A percentile compares a stretch with the other conserved stretches of the same genome.
These are phyloP conservation scores for Heterobasidion parviporum DNA, from an alignment of 1,284 basidiomycete genomes.

Conservation along the genomic window DNA sequence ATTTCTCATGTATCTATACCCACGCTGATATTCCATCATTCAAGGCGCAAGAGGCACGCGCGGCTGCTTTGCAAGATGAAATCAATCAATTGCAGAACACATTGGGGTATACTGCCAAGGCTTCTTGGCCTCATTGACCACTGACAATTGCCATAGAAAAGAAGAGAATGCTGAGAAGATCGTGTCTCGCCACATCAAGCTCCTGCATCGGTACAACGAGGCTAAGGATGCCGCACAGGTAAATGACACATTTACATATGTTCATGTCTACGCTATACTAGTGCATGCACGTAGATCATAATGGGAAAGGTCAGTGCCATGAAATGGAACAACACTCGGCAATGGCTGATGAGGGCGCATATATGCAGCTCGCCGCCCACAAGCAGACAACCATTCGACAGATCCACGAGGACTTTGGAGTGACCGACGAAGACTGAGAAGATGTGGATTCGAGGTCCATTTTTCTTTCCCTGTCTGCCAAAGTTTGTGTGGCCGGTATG, in stretches of 20 bases:
- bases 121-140: neutral
- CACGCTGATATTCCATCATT: no score
- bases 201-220: constrained; percentile 72
- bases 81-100: neutral
- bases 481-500: neutral
- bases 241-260: constrained; percentile 3
- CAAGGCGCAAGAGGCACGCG: neutral
- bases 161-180: constrained; percentile 54
- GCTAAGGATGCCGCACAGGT: constrained; percentile 77
- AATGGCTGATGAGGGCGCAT: constrained; percentile 5
- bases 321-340: neutral
- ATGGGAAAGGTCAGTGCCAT: constrained; percentile 41
- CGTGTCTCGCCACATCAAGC: constrained; percentile 60
- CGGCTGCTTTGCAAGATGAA: neutral
- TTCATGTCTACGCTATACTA: constrained; percentile 3
- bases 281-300: constrained; percentile 32
- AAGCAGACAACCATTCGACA: constrained; percentile 59
- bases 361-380: constrained; percentile 49
- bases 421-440: constrained; percentile 34
- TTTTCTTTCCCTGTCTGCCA: neutral
- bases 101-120: neutral
- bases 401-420: constrained; percentile 61
- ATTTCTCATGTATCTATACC: no score
- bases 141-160: constrained; percentile 25
- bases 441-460: neutral